These are phyloP conservation scores for Pascua guehoae DNA, from an alignment of 1,284 basidiomycete species.

Conservation along the genomic window DNA sequence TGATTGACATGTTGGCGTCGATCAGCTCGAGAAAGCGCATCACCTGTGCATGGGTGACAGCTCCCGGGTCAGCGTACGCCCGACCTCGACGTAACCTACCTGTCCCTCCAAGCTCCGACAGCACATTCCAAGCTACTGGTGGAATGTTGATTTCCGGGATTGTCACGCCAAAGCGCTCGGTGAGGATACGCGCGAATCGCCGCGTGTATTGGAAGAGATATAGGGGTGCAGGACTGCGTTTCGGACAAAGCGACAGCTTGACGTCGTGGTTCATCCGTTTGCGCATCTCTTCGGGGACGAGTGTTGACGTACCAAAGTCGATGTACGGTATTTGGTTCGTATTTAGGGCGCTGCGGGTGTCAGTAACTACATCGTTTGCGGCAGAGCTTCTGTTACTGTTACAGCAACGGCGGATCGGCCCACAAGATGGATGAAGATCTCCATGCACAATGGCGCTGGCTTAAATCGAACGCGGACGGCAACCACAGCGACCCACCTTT, in stretches of 20 bases:
- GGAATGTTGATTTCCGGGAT: slow-evolving; percentile 75
- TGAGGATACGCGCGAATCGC: slow-evolving; percentile 23
- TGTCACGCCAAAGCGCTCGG: slow-evolving; percentile 56
- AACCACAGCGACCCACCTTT: slow-evolving; percentile 54
- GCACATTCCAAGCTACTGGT: slow-evolving; percentile 75
- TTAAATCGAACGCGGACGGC: no score
- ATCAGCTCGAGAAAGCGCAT: slow-evolving; percentile 28
- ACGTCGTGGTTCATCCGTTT: slow-evolving; percentile 12
- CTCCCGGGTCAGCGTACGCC: slow-evolving; percentile 55
- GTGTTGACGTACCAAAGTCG: slow-evolving; percentile 58
- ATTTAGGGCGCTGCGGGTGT: slow-evolving; percentile 54
- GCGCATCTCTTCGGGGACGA: slow-evolving; percentile 62
- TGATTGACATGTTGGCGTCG: slow-evolving; percentile 35
- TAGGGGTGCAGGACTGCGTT: slow-evolving; percentile 23
- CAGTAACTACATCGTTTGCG: no score
- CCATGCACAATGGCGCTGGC: background rate
- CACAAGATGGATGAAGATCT: background rate
- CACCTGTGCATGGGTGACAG: slow-evolving; percentile 56
- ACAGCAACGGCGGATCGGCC: no score
- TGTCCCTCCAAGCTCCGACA: slow-evolving; percentile 65
- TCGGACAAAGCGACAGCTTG: slow-evolving; percentile 8
- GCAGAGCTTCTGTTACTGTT: no score
- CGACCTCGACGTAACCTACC: slow-evolving; percentile 56
- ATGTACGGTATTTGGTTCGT: slow-evolving; percentile 75
- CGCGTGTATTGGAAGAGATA: slow-evolving; percentile 19